A percentile compares a stretch with the other conserved stretches of the same genome.
phyloP scores from a whole-genome alignment of 2,329 filamentous ascomycete species.

The Clonostachys sp. region DNA sequence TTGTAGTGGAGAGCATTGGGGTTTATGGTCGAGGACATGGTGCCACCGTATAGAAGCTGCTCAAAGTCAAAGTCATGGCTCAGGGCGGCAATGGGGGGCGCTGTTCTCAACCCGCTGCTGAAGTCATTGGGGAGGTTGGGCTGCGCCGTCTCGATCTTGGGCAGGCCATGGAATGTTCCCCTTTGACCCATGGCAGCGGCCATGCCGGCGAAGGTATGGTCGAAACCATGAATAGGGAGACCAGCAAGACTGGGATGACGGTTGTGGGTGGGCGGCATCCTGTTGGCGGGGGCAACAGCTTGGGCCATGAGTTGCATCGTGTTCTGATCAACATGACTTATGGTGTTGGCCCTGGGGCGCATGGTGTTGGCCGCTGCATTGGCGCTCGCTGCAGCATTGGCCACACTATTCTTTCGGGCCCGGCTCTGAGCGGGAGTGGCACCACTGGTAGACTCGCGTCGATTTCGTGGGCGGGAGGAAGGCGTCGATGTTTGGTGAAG shows the following conservation, averaged over 20 bases:
- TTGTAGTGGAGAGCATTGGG: conserved; percentile 78
- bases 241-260: conserved; percentile 74
- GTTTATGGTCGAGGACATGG: conserved; percentile 53
- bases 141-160: conserved; percentile 77
- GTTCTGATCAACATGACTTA: conserved; percentile 82
- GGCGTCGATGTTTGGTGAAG: conserved; percentile 90
- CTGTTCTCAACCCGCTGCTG: conserved; percentile 69
- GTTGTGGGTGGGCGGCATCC: conserved; percentile 47
- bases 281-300: conserved; percentile 34
- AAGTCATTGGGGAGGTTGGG: conserved; percentile 59
- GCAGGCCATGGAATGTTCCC: conserved; percentile 62
- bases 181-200: conserved; percentile 63
- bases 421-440: conserved; percentile 63
- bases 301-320: conserved; percentile 69
- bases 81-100: conserved; percentile 62
- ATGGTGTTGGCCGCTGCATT: conserved; percentile 53
- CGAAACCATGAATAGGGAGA: conserved; percentile 50
- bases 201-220: conserved; percentile 70
- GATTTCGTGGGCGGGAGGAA: conserved; percentile 79
- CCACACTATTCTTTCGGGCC: conserved; percentile 90
- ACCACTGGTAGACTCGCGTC: conserved; percentile 82
- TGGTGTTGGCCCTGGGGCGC: conserved; percentile 90
- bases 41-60: conserved; percentile 16
- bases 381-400: conserved; percentile 44
- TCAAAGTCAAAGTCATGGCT: conserved; percentile 67